Evolutionary conservation across 345 rosid genomes (phyloP).

Genomic region (Eucalyptus cloeziana): DNA sequence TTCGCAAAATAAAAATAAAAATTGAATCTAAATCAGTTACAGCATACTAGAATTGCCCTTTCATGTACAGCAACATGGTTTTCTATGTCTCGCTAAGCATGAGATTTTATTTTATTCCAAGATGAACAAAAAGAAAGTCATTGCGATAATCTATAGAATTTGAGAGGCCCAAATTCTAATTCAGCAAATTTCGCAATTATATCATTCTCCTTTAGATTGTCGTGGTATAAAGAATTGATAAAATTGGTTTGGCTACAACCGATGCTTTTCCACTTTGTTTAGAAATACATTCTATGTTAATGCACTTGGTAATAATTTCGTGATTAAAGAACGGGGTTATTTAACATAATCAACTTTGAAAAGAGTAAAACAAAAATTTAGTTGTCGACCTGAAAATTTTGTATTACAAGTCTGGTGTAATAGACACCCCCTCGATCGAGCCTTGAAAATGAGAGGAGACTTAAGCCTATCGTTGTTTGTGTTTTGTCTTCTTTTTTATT

Average conservation of each 20-base stretch:
- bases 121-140: neutral
- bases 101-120: neutral
- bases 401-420: no score
- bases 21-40: neutral
- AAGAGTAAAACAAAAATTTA: neutral
- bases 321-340: neutral
- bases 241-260: neutral
- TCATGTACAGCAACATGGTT: neutral
- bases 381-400: neutral
- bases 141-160: neutral
- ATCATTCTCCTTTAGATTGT: neutral
- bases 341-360: neutral
- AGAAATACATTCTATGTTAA: neutral
- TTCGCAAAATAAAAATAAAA: no score
- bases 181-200: neutral
- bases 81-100: neutral
- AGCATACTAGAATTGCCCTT: neutral
- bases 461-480: neutral
- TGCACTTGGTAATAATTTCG: neutral
- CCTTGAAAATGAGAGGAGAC: neutral
- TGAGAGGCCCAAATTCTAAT: no score
- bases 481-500: neutral
- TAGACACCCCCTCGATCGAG: neutral
- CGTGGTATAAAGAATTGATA: neutral
- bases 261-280: neutral